Percentiles rank a stretch among this genome's conserved stretches.
phyloP scores from a whole-genome alignment of 768 basidiomycete species.

The Auriscalpium vulgare region DNA sequence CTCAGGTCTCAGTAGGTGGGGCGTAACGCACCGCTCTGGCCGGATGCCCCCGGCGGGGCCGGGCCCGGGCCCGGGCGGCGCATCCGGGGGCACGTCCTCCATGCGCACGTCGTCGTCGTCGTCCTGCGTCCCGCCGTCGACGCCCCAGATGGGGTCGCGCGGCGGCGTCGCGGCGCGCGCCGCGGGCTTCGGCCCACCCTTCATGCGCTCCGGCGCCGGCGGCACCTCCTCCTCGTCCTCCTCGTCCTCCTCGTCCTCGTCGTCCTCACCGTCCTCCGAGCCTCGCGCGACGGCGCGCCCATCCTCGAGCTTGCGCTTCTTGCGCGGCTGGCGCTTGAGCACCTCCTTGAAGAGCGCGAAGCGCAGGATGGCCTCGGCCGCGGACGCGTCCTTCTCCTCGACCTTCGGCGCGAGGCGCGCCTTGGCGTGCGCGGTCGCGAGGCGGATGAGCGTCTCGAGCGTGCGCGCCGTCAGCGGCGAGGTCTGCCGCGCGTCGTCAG shows the following conservation, averaged over 20 bases:
- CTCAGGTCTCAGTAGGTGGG: slow-evolving; percentile 1
- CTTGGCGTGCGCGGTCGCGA: slow-evolving; percentile 97
- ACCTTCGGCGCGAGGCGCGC: slow-evolving; percentile 83
- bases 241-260: slow-evolving; percentile 45
- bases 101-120: no score
- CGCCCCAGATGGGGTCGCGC: slow-evolving; percentile 55
- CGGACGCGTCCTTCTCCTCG: slow-evolving; percentile 74
- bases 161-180: slow-evolving; percentile 19
- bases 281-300: slow-evolving; percentile 38
- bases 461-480: slow-evolving; percentile 97
- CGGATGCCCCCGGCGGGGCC: slow-evolving; percentile 35
- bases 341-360: slow-evolving; percentile 99
- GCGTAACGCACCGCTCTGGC: slow-evolving; percentile 49
- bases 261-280: slow-evolving; percentile 31
- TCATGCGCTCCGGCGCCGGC: slow-evolving; percentile 39
- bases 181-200: slow-evolving; percentile 19
- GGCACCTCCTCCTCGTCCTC: slow-evolving; percentile 41
- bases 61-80: slow-evolving; percentile 30
- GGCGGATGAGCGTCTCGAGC: slow-evolving; percentile 95
- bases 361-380: slow-evolving; percentile 91
- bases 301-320: slow-evolving; percentile 81
- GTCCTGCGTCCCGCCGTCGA: slow-evolving; percentile 48
- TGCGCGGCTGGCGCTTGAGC: slow-evolving; percentile 66
- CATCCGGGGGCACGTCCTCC: slow-evolving; percentile 45
- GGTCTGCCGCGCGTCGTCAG: slow-evolving; percentile 53